phyloP scores from a whole-genome alignment of 768 basidiomycete species.

The Agaricus sinodeliciosus region DNA sequence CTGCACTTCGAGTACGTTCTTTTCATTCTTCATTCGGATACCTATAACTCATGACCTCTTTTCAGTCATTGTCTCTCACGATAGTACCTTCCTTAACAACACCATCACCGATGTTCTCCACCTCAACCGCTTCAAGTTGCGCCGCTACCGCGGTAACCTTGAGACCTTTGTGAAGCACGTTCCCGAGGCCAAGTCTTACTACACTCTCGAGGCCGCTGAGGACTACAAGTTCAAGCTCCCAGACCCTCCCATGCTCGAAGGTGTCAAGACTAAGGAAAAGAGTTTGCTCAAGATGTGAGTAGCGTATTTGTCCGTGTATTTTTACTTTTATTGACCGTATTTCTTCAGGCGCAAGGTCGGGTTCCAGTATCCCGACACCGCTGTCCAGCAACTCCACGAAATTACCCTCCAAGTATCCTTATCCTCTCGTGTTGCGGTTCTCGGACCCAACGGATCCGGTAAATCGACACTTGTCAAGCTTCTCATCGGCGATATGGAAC shows the following conservation, averaged over 20 bases:
- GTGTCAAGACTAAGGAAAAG: slow-evolving; percentile 99
- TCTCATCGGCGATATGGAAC: slow-evolving; percentile 93
- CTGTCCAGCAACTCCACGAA: slow-evolving; percentile 88
- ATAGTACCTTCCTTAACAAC: slow-evolving; percentile 96
- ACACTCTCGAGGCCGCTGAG: slow-evolving; percentile 90
- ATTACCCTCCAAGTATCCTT: slow-evolving; percentile 96
- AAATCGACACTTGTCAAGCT: slow-evolving; percentile 97
- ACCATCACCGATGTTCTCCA: slow-evolving; percentile 97
- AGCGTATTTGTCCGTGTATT: background rate
- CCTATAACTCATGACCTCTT: slow-evolving; percentile 8
- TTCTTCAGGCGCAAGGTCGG: slow-evolving; percentile 69
- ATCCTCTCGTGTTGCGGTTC: slow-evolving; percentile 95
- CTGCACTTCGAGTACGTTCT: slow-evolving; percentile 81
- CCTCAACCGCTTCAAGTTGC: slow-evolving; percentile 97
- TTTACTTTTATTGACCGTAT: background rate
- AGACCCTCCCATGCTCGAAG: slow-evolving; percentile 92
- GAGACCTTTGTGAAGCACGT: slow-evolving; percentile 91
- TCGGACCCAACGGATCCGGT: slow-evolving; percentile 98
- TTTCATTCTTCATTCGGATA: background rate
- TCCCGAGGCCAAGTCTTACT: slow-evolving; percentile 97
- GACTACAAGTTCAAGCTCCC: slow-evolving; percentile 99
- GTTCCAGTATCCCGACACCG: slow-evolving; percentile 89
- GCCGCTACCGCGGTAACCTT: slow-evolving; percentile 92
- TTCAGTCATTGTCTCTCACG: slow-evolving; percentile 94
- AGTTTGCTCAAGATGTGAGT: slow-evolving; percentile 82